These are phyloP conservation scores for Fusarium mangiferae DNA, from an alignment of 2,329 filamentous ascomycete genomes.

Conservation along the genomic window DNA sequence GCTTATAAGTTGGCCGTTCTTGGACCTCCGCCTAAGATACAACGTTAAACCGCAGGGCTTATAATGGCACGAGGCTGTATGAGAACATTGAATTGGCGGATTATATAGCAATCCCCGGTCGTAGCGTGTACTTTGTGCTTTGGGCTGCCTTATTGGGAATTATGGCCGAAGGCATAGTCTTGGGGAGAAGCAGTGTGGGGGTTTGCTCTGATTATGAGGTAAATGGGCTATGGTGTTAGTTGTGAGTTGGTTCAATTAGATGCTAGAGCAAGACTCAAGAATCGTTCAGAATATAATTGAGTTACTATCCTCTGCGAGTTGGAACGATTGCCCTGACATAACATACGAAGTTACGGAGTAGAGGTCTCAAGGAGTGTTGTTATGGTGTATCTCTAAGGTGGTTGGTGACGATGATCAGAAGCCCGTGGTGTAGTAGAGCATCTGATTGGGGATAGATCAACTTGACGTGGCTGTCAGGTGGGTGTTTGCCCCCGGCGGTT, in stretches of 20 bases:
- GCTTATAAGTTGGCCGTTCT: conserved; percentile 21
- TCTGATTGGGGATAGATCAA: conserved; percentile 21
- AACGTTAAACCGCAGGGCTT: conserved; percentile 23
- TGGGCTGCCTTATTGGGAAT: conserved; percentile 37
- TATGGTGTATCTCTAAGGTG: neutral
- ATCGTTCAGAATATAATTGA: neutral
- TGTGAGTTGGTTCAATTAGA: neutral
- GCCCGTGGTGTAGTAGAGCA: neutral
- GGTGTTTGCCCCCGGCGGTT: neutral
- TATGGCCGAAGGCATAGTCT: conserved; percentile 28
- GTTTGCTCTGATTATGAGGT: conserved; percentile 11
- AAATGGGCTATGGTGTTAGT: neutral
- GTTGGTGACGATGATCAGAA: neutral
- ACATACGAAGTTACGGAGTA: neutral
- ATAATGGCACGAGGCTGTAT: conserved; percentile 22
- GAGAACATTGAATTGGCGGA: conserved; percentile 41
- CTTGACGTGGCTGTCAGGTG: conserved; percentile 4
- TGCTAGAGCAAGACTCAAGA: neutral
- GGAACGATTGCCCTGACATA: neutral
- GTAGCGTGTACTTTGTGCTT: conserved; percentile 13
- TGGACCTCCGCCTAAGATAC: conserved; percentile 5
- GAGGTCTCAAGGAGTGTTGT: neutral
- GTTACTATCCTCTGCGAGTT: neutral
- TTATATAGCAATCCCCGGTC: conserved; percentile 24
- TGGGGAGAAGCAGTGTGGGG: conserved; percentile 28